Conservation (phyloP, 805 yeast genomes). For the Candida multigemmis region DNA sequence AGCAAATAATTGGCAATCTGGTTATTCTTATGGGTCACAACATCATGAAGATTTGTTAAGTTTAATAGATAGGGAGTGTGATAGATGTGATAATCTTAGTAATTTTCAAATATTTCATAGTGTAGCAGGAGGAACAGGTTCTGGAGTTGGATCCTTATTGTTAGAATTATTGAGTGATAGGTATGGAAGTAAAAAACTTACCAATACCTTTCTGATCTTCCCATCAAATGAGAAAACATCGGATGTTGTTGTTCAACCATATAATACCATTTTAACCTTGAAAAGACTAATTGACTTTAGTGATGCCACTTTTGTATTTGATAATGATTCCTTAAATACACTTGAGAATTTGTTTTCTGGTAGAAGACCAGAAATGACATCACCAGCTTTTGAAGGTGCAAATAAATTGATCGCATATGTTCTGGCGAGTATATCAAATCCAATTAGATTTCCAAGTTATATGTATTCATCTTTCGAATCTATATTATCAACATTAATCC, state of each 20-base stretch:
- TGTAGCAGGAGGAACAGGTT: constrained; percentile 98
- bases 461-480: constrained; percentile 82
- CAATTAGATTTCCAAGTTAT: constrained; percentile 85
- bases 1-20: constrained; percentile 93
- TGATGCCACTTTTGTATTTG: constrained; percentile 84
- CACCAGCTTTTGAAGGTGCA: constrained; percentile 56
- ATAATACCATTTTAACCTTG: constrained; percentile 78
- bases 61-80: constrained; percentile 83
- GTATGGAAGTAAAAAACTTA: constrained; percentile 67
- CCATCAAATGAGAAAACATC: constrained; percentile 71
- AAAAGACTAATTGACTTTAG: constrained; percentile 75
- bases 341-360: constrained; percentile 47
- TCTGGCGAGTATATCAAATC: constrained; percentile 76
- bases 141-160: constrained; percentile 83
- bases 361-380: no score
- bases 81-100: constrained; percentile 79
- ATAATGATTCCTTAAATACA: constrained; percentile 73
- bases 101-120: constrained; percentile 90
- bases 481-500: constrained; percentile 71
- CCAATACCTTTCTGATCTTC: constrained; percentile 81
- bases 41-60: constrained; percentile 70
- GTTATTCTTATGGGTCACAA: constrained; percentile 65
- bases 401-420: constrained; percentile 82
- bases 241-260: constrained; percentile 98
- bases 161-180: constrained; percentile 74